Base-by-base conservation (phyloP, 1,139 yeast species). In the Kodamaea suecica region DNA sequence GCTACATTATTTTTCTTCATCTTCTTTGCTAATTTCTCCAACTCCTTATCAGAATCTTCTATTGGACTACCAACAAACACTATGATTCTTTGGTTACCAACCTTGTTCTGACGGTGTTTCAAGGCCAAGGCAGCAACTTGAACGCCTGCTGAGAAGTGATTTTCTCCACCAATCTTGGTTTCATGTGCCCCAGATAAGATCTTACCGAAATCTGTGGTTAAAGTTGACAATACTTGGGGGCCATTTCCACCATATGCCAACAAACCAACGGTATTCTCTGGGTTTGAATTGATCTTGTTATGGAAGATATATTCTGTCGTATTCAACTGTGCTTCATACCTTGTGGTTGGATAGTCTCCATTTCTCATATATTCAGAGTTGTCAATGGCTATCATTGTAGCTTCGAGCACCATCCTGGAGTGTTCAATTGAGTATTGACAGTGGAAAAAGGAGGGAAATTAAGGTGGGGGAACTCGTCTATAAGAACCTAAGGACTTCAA, bases 111-210 rank as follows among this genome's bases (percentile, higher is more conserved):
- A 56, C 98, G 87, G 63, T 92, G 97, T 57, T 88, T 92, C 53
- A 92, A 77, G 9, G 97, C 97, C 53, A 94, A 73, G 32, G 95
- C 95, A n/a, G 97, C 98, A 44, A 92, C 95, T 63, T 90, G 96
- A 48, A 92, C 79, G 11, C 95, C 95, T 32, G 90, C 84, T 23
- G 84, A 70, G 41, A 94, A 70, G 53, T 88, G 87, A 33, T 70
- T 62, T 21, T 57, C 58, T 1, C 97, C 97, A 17, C 70, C 69
- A 37, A 94, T 80, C 48, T 77, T 77, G 17, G 94, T 82, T 33
- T 84, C 88, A 51, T 88, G 95, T 29, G 87, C 72, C 5, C 96
- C 97, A n/a, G 88, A 71, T 45, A 90, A 69, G 38, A 92, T 76
- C 60, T 83, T 85, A 30, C 97, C 97, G 50, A 80, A 85, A 56